Base-by-base conservation (phyloP, 495 filamentous ascomycete species). In the Penicillium canescens region DNA sequence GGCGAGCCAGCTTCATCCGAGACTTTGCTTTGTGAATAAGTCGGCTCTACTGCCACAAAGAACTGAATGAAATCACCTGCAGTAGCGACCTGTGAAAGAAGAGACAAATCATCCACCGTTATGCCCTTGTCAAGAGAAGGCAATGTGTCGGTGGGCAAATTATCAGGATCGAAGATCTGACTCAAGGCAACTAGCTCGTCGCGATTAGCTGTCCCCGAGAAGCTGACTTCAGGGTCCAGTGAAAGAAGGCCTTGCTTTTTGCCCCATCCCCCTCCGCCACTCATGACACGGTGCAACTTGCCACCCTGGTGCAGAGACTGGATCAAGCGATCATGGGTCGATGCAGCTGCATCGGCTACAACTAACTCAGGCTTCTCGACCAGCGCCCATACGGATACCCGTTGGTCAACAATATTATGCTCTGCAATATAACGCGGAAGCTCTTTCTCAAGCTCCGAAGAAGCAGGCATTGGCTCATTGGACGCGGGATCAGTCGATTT, bases 201-300 rank as follows among this genome's bases (percentile, higher is more conserved):
- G 10, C 23, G 42, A 14, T 47, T 40, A 41, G 42, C 13, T 38
- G 52, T 49, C 23, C 59, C 62, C 13, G 53, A 40, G 42, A 76
- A 77, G 16, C 60, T 72, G 13, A 74, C 77, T 57, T 90, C 82
- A 16, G 90, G 90, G 62, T 95, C 91, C 0, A 96, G 74, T 7
- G 90, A 91, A 6, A 96, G 73, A 11, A 96, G 77, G 4, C 92
- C 92, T 50, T 86, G 83, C 67, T 95, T 96, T 55, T 82, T 74
- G 5, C 92, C 92, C 92, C 92, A 96, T 41, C 92, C 92, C 46
- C 92, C 92, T 55, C 92, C 92, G 18, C 92, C 92, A 65, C 90
- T 94, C 50, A 94, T 83, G 37, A 90, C 83, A 61, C 78, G 86
- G 56, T 85, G 81, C 13, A 89, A 52, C 52, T 75, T 82, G 46